Percentiles rank a stretch among this genome's conserved stretches.
Evolutionary conservation across 2,329 filamentous ascomycete species (phyloP).

Genomic region (Helotiales sp.): DNA sequence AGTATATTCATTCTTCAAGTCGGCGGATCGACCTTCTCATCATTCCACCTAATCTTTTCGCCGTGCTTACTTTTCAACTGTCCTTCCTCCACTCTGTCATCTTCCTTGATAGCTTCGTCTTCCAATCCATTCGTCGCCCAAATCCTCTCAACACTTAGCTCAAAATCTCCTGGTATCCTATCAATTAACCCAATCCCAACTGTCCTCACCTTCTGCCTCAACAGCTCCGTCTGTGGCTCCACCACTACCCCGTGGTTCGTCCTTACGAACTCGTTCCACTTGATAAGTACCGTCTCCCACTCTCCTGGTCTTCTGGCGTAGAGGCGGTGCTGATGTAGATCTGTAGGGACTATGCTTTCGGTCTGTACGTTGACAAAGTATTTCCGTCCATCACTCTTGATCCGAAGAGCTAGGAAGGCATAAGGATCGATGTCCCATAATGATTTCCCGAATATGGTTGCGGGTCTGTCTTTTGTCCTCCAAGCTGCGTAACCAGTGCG

Average conservation of each 20-base stretch:
- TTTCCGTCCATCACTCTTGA: slow-evolving; percentile 87
- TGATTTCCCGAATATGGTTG: slow-evolving; percentile 81
- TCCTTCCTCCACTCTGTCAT: slow-evolving; percentile 37
- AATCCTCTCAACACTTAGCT: slow-evolving; percentile 79
- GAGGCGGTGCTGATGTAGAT: slow-evolving; percentile 91
- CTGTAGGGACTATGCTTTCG: slow-evolving; percentile 89
- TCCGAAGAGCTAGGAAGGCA: slow-evolving; percentile 78
- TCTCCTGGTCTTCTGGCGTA: slow-evolving; percentile 76
- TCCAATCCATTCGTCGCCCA: slow-evolving; percentile 77
- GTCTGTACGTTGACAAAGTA: slow-evolving; percentile 97
- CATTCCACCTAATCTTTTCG: slow-evolving; percentile 41
- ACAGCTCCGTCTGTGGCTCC: slow-evolving; percentile 87
- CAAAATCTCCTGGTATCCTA: slow-evolving; percentile 82
- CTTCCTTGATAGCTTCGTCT: slow-evolving; percentile 26
- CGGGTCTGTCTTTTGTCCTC: slow-evolving; percentile 73
- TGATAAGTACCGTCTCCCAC: slow-evolving; percentile 95
- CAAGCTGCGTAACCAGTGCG: slow-evolving; percentile 88
- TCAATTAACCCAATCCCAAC: slow-evolving; percentile 90
- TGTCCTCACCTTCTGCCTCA: slow-evolving; percentile 81
- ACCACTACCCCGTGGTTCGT: slow-evolving; percentile 92
- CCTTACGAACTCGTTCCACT: slow-evolving; percentile 89
- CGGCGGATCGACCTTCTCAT: slow-evolving; percentile 42
- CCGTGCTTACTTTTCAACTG: slow-evolving; percentile 43
- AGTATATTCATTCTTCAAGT: neutral
- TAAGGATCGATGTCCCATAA: slow-evolving; percentile 92